Evolutionary conservation across 805 yeast genomes (phyloP).

Genomic region (Metschnikowia proteae): DNA sequence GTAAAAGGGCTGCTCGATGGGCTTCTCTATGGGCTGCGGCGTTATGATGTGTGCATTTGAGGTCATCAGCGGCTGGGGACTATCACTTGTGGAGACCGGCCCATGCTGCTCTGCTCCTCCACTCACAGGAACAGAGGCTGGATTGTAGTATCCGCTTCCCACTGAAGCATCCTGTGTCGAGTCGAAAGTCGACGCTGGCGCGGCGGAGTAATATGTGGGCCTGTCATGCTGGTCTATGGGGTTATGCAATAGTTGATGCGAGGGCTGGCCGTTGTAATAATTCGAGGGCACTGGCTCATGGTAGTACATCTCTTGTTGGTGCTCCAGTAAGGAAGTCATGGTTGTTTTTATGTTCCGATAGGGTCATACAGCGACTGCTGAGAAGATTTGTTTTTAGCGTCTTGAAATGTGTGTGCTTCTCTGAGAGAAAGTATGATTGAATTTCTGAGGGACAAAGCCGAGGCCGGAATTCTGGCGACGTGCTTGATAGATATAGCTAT

Average conservation of each 20-base stretch:
- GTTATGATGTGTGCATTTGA: slow-evolving; percentile 10
- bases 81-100: slow-evolving; percentile 8
- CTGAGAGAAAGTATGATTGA: neutral
- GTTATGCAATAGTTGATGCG: slow-evolving; percentile 14
- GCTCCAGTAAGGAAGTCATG: slow-evolving; percentile 22
- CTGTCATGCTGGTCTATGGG: slow-evolving; percentile 14
- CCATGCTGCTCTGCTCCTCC: slow-evolving; percentile 7
- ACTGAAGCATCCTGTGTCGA: slow-evolving; percentile 14
- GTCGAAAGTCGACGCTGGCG: slow-evolving; percentile 11
- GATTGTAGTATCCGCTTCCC: slow-evolving; percentile 12
- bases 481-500: neutral
- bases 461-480: neutral
- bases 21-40: slow-evolving; percentile 12
- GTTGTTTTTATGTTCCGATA: neutral
- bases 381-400: neutral
- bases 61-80: slow-evolving; percentile 8
- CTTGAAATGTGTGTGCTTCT: neutral
- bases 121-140: slow-evolving; percentile 11
- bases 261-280: slow-evolving; percentile 18
- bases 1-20: slow-evolving; percentile 84
- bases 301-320: slow-evolving; percentile 22
- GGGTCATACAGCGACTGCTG: neutral
- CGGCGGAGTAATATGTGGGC: slow-evolving; percentile 24
- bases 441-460: neutral
- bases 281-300: slow-evolving; percentile 21